Conservation (phyloP, 2,329 filamentous ascomycete genomes). For the Pleomassaria siparia region DNA sequence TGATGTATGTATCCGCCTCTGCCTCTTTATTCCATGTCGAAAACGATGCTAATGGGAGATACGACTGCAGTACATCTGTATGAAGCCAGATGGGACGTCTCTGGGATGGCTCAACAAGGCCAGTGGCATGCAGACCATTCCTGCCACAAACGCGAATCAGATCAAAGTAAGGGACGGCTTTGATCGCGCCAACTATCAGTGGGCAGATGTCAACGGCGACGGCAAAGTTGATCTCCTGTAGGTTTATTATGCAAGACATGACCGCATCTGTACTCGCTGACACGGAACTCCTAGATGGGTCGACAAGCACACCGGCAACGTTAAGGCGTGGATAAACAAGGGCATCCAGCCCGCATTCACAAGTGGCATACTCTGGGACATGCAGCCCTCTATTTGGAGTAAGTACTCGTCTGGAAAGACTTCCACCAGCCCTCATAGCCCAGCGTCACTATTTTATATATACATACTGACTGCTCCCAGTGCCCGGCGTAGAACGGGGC, state of each 20-base stretch:
- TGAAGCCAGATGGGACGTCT: constrained; percentile 9
- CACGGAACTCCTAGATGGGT: constrained; percentile 23
- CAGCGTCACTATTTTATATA: too few species aligned
- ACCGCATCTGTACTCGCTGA: constrained; percentile 12
- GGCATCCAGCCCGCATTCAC: constrained; percentile 14
- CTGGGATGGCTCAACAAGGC: constrained; percentile 12
- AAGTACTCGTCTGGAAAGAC: too few species aligned
- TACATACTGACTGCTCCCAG: too few species aligned
- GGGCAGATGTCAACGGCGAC: constrained; percentile 42
- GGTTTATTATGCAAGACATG: too few species aligned
- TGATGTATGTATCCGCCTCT: too few species aligned
- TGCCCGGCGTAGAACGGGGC: constrained; percentile 9
- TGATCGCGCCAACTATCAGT: constrained; percentile 44
- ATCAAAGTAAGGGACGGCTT: constrained; percentile 6
- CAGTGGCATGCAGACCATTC: constrained; percentile 30
- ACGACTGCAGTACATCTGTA: constrained; percentile 19
- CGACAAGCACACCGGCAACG: constrained; percentile 41
- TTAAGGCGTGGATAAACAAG: constrained; percentile 35
- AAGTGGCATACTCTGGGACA: constrained; percentile 11
- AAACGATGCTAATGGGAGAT: neutral
- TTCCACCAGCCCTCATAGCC: too few species aligned
- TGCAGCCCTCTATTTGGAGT: constrained; percentile 7
- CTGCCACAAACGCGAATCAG: constrained; percentile 21
- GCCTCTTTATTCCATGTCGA: neutral
- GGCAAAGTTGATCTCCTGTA: neutral